Conservation (phyloP, 1,284 basidiomycete genomes). For the Rugosomyces carneus region DNA sequence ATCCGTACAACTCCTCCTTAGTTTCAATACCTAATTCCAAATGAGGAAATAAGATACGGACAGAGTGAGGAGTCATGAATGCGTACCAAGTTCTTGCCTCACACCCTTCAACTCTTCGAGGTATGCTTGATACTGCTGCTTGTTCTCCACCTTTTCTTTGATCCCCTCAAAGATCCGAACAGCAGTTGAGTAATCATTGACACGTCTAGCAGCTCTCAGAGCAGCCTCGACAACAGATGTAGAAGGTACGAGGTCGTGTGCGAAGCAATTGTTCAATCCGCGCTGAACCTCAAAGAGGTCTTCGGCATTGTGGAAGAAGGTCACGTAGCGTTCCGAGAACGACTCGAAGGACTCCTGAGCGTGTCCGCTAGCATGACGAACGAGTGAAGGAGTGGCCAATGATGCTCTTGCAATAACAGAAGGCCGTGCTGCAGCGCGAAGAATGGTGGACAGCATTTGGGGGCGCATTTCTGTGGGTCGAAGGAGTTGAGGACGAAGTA, state of each 20-base stretch:
- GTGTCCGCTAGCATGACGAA: conserved; percentile 52
- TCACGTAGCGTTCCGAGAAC: conserved; percentile 90
- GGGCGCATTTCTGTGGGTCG: conserved; percentile 26
- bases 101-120: conserved; percentile 82
- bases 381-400: conserved; percentile 32
- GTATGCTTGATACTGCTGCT: conserved; percentile 87
- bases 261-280: conserved; percentile 98
- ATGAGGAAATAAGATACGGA: conserved; percentile 4
- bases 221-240: conserved; percentile 88
- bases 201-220: conserved; percentile 82
- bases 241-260: conserved; percentile 95
- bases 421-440: conserved; percentile 48
- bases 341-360: conserved; percentile 90
- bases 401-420: conserved; percentile 20
- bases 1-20: conserved; percentile 41
- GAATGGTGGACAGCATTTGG: conserved; percentile 46
- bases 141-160: conserved; percentile 94
- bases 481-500: conserved; percentile 19
- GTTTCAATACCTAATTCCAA: conserved; percentile 30
- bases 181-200: conserved; percentile 96
- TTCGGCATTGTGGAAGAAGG: conserved; percentile 88
- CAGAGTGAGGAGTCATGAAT: conserved; percentile 3
- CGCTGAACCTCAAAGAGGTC: conserved; percentile 98
- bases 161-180: conserved; percentile 93
- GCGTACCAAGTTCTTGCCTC: conserved; percentile 86